These are phyloP conservation scores for Colletotrichum liaoningense DNA, from an alignment of 2,329 filamentous ascomycete species.

Conservation along the genomic window DNA sequence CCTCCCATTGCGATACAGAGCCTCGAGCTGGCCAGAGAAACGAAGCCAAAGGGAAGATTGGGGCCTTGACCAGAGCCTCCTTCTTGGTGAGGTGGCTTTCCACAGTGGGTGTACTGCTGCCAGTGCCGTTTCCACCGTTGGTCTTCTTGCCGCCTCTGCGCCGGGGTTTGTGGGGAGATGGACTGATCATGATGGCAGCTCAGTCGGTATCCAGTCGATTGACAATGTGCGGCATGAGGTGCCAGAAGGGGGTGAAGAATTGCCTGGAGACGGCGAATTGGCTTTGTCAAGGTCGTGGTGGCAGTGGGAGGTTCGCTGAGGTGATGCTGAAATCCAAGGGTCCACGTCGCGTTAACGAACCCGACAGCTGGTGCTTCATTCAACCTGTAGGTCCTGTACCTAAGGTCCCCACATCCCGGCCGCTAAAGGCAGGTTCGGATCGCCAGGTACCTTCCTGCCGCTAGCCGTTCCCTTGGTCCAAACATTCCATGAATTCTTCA, in stretches of 20 bases:
- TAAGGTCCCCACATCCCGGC: conserved; percentile 31
- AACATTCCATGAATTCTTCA: background rate
- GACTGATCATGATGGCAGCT: conserved; percentile 59
- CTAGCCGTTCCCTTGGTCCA: background rate
- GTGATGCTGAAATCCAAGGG: conserved; percentile 27
- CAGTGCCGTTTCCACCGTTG: conserved; percentile 12
- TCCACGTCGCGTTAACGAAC: conserved; percentile 31
- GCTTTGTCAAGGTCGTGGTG: conserved; percentile 18
- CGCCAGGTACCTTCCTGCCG: conserved; percentile 10
- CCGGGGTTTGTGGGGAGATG: conserved; percentile 69
- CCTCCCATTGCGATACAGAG: conserved; percentile 89
- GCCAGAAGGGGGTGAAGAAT: conserved; percentile 3
- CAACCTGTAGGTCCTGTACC: background rate
- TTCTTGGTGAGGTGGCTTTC: conserved; percentile 41
- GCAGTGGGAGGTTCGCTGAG: background rate
- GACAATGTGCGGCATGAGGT: conserved; percentile 15
- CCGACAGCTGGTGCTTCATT: background rate
- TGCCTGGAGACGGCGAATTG: background rate
- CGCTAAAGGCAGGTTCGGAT: conserved; percentile 19
- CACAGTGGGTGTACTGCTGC: conserved; percentile 1
- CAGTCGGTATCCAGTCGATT: conserved; percentile 28
- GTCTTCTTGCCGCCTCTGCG: conserved; percentile 67
- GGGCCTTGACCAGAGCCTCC: conserved; percentile 65
- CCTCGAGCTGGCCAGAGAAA: conserved; percentile 93
- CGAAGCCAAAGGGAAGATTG: conserved; percentile 90